phyloP scores from a whole-genome alignment of 129 eudicot species.

The Heracleum sosnowskyi region DNA sequence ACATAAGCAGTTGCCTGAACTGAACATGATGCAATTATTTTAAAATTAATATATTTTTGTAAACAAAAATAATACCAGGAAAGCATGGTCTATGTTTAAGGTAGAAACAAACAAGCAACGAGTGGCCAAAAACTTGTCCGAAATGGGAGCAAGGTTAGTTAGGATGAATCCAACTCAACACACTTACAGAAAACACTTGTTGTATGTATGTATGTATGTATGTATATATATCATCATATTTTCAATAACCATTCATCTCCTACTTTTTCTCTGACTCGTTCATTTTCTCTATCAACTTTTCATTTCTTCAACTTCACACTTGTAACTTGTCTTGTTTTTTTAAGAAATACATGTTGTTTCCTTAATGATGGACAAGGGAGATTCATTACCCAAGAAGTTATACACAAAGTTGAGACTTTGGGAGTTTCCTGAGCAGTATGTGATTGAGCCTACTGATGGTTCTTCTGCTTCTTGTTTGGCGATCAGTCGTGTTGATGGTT shows the following conservation, averaged over 20 bases:
- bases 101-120: not conserved
- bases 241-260: not conserved
- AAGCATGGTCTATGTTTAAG: no score
- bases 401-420: constrained; percentile 71
- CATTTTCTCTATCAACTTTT: not conserved
- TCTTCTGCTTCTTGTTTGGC: constrained; percentile 57
- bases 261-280: not conserved
- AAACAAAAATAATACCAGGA: no score
- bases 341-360: not conserved
- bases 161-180: no score
- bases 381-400: constrained; percentile 51
- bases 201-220: no score
- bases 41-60: no score
- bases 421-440: constrained; percentile 75
- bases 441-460: constrained; percentile 84
- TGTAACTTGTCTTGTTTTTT: not conserved
- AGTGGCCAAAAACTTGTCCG: not conserved
- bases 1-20: no score
- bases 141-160: not conserved
- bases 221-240: no score
- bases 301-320: not conserved
- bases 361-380: constrained; percentile 53
- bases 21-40: no score
- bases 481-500: constrained; percentile 63
- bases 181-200: no score